These are phyloP conservation scores for Rutidosis leptorrhynchoides DNA, from an alignment of 129 eudicot genomes.

Conservation along the genomic window DNA sequence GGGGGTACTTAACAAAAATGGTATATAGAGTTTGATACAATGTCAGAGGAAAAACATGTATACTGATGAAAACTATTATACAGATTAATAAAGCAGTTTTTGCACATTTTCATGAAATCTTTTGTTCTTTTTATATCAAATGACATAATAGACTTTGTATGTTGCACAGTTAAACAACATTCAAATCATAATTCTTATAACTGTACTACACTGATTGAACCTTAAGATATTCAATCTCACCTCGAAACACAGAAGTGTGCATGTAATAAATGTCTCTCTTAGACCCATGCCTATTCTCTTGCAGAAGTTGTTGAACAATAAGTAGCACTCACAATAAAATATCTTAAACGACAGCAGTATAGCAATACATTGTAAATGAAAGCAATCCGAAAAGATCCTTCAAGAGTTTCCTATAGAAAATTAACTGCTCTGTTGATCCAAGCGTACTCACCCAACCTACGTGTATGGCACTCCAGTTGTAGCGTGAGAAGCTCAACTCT, in stretches of 20 bases:
- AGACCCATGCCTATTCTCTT: constrained; percentile 89
- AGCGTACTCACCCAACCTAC: constrained; percentile 65
- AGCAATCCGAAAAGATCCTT: constrained; percentile 6
- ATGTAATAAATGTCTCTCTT: constrained; percentile 95
- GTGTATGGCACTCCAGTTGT: constrained; percentile 60
- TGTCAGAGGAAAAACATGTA: neutral
- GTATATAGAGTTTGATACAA: neutral
- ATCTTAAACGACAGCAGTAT: constrained; percentile 44
- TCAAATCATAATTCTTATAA: neutral
- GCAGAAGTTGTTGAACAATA: constrained; percentile 88
- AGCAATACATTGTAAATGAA: constrained; percentile 3
- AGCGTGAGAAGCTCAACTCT: constrained; percentile 68
- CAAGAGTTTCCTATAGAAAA: constrained; percentile 3
- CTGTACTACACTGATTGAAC: constrained; percentile 1
- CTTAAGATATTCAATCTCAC: constrained; percentile 31
- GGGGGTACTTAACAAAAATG: neutral
- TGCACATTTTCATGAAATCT: neutral
- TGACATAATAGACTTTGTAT: neutral
- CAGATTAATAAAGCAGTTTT: constrained; percentile 3
- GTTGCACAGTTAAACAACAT: neutral
- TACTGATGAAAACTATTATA: neutral
- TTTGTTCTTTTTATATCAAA: neutral
- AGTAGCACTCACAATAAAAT: constrained; percentile 69
- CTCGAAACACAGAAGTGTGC: constrained; percentile 85
- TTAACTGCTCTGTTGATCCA: neutral